Percentiles rank a stretch among this genome's conserved stretches.
Evolutionary conservation across 768 basidiomycete species (phyloP).

Genomic region (Boletus reticulatus): DNA sequence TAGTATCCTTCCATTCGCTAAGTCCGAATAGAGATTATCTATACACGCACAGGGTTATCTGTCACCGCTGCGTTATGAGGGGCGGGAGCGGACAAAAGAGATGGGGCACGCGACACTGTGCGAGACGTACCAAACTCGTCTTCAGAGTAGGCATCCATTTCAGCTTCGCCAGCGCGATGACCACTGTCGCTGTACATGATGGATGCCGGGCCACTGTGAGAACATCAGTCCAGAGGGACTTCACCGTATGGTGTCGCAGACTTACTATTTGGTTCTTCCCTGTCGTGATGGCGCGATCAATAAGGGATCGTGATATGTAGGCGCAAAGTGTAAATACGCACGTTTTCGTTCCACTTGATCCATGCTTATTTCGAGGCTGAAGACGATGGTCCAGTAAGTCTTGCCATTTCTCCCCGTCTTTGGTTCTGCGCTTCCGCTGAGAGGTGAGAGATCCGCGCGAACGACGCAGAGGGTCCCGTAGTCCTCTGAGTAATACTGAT

Average conservation of each 20-base stretch:
- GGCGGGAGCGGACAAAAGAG: no score
- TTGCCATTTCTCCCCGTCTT: conserved; percentile 64
- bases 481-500: conserved; percentile 41
- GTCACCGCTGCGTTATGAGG: no score
- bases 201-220: conserved; percentile 65
- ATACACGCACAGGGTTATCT: no score
- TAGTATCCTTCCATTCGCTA: no score
- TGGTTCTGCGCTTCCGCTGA: no score
- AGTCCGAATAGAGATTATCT: no score
- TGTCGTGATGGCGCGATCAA: conserved; percentile 24
- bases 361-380: conserved; percentile 80
- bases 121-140: conserved; percentile 48
- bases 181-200: conserved; percentile 84
- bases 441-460: conserved; percentile 74
- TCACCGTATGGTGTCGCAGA: not conserved
- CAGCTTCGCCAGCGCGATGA: conserved; percentile 70
- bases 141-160: conserved; percentile 61
- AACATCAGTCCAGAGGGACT: not conserved
- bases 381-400: conserved; percentile 84
- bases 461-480: conserved; percentile 80
- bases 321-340: conserved; percentile 31
- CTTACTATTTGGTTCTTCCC: conserved; percentile 75
- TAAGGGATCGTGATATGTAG: not conserved
- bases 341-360: conserved; percentile 81
- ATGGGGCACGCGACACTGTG: conserved; percentile 35